These are phyloP conservation scores for Corchorus olitorius DNA, from an alignment of 345 rosid genomes.

Conservation along the genomic window DNA sequence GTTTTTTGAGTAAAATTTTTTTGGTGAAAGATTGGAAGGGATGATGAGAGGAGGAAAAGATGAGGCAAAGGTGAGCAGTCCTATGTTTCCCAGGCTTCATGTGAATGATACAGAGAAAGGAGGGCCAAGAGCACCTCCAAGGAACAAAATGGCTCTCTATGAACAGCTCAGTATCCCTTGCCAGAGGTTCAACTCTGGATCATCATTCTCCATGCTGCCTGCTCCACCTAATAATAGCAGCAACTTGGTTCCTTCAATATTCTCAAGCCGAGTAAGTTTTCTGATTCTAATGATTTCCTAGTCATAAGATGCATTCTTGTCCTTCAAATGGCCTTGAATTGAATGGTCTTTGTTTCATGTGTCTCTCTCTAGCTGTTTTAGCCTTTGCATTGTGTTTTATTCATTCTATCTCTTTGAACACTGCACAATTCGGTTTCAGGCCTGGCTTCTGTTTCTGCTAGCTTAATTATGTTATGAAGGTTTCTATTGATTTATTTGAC, in stretches of 20 bases:
- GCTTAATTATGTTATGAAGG: not conserved
- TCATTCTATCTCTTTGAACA: not conserved
- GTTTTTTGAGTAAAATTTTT: constrained; percentile 24
- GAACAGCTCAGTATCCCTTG: constrained; percentile 68
- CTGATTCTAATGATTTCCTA: constrained; percentile 4
- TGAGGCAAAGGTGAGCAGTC: constrained; percentile 46
- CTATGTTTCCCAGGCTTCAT: constrained; percentile 74
- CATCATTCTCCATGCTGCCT: constrained; percentile 42
- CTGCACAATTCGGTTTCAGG: not conserved
- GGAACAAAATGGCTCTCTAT: constrained; percentile 81
- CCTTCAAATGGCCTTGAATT: not conserved
- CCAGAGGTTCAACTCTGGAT: constrained; percentile 40
- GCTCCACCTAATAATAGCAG: constrained; percentile 29
- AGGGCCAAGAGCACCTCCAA: constrained; percentile 71
- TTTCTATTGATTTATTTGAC: not conserved
- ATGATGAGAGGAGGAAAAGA: constrained; percentile 49
- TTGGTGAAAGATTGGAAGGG: constrained; percentile 17
- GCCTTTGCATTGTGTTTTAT: not conserved
- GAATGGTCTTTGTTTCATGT: not conserved
- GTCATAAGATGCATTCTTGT: not conserved
- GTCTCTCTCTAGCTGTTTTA: not conserved
- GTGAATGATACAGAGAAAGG: constrained; percentile 67
- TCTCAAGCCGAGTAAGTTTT: constrained; percentile 45
- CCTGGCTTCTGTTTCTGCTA: not conserved
- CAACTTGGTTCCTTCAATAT: constrained; percentile 41